Evolutionary conservation across 306 rosid species (phyloP).

Genomic region (Trifolium pratense): DNA sequence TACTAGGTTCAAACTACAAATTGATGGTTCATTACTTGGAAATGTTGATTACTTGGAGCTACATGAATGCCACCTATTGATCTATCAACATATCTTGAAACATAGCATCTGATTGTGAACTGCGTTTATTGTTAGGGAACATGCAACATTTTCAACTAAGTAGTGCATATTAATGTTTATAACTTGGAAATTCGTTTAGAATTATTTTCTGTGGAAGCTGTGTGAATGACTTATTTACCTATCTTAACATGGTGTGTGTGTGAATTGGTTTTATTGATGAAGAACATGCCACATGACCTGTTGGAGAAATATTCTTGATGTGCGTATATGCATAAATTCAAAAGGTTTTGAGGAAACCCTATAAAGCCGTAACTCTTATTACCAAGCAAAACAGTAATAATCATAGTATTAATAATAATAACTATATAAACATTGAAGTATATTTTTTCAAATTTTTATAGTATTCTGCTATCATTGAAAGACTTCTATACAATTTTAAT

Average conservation of each 20-base stretch:
- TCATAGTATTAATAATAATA: background rate
- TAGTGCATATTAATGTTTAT: background rate
- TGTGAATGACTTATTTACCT: slow-evolving; percentile 20
- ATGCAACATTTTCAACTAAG: slow-evolving; percentile 16
- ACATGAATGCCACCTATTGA: slow-evolving; percentile 6
- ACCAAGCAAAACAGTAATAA: background rate
- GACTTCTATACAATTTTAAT: too few relatives aligned
- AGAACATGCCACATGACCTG: background rate
- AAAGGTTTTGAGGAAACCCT: too few relatives aligned
- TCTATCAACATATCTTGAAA: background rate
- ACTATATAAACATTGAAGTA: background rate
- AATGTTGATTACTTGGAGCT: too few relatives aligned
- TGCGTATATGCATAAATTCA: too few relatives aligned
- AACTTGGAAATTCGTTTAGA: slow-evolving; percentile 1
- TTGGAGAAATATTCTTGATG: background rate
- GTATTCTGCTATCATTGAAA: too few relatives aligned
- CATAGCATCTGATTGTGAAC: background rate
- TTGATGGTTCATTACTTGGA: too few relatives aligned
- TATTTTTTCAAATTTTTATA: background rate
- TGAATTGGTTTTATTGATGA: background rate
- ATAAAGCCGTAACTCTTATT: too few relatives aligned
- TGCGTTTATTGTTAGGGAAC: slow-evolving; percentile 18
- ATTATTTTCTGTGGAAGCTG: slow-evolving; percentile 5
- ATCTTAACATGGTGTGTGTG: background rate
- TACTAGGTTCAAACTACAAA: too few relatives aligned